Percentiles rank a stretch among this genome's conserved stretches.
phyloP scores from a whole-genome alignment of 371 early-diverging fungal species.

The Mucor plumbeus region DNA sequence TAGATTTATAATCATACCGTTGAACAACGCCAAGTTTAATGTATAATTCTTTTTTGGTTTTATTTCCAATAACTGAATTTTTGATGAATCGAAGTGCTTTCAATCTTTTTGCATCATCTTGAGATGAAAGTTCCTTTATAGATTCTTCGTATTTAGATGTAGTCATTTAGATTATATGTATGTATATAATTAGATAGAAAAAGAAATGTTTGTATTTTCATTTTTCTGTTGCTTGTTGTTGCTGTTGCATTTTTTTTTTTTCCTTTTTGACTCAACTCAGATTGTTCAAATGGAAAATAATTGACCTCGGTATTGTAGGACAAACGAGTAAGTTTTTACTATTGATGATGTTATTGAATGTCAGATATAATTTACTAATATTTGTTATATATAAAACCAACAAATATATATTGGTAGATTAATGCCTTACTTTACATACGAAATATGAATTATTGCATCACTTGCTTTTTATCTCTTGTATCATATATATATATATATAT shows the following conservation, averaged over 20 bases:
- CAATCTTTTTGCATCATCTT: slow-evolving; percentile 52
- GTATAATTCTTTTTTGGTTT: slow-evolving; percentile 82
- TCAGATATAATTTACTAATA: not conserved
- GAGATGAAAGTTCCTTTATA: slow-evolving; percentile 54
- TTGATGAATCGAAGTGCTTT: slow-evolving; percentile 80
- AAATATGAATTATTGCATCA: too few species aligned
- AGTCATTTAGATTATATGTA: slow-evolving; percentile 44
- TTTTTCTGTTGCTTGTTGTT: not conserved
- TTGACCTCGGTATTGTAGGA: slow-evolving; percentile 5
- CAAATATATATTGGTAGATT: too few species aligned
- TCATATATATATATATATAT: too few species aligned
- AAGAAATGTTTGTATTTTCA: slow-evolving; percentile 2
- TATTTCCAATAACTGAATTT: slow-evolving; percentile 87
- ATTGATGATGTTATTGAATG: not conserved
- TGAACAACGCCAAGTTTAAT: slow-evolving; percentile 70
- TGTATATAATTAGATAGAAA: slow-evolving; percentile 4
- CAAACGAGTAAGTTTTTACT: not conserved
- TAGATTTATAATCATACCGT: slow-evolving; percentile 50
- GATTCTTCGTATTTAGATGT: slow-evolving; percentile 66
- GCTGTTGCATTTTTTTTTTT: slow-evolving; percentile 2
- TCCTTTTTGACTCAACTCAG: not conserved
- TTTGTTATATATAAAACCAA: too few species aligned
- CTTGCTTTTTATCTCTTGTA: too few species aligned
- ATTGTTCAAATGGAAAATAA: not conserved
- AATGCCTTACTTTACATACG: too few species aligned